Evolutionary conservation across 2,329 filamentous ascomycete genomes (phyloP), one percentile per base, ranked within the genome.

Genomic region (Aspergillus ochraceus): DNA sequence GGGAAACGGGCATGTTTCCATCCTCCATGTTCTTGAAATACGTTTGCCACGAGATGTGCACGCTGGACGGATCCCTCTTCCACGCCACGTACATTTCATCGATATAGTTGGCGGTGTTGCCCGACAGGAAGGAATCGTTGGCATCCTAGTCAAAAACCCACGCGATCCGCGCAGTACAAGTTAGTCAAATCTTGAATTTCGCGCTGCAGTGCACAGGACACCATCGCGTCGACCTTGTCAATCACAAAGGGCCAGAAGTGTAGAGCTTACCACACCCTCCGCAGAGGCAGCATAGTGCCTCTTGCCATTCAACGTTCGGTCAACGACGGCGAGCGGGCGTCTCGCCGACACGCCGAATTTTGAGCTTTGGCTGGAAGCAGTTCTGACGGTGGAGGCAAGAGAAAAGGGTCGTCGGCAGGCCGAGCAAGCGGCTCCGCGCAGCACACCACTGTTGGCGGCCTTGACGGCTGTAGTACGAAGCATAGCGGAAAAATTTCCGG

Each of bases 11-110:
- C 92, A 99, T 98, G 73, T 95, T 91, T 77, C 95, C 95, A 67
- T 88, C 90, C 83, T 99, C 95, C 90, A 99, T 97, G 82, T 99
- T 99, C 82, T 89, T 91, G 86, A 99, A 99, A 86, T 99, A 99
- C 75, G 96, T 89, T 82, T 97, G 94, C 95, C 95, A 99, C 77
- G 95, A 99, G 71, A 97, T 85, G 80, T 99, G 95, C 60, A 99
- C 95, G 74, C 91, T 97, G 71, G 88, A 86, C 55, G 95, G 93
- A 71, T 99, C 92, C 66, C 90, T 84, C 81, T 94, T 97, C 95
- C 95, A 99, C 76, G 93, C 88, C 82, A 97, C 83, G 80, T 99
- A 99, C 95, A 99, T 99, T 83, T 97, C 95, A 79, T 99, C 95
- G 76, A 99, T 92, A 82, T 99, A 99, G 83, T 96, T 97, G 79